Evolutionary conservation across 192 early-diverging fungal species (phyloP), one percentile per base, ranked within the genome.

Genomic region (Endogone sp.): DNA sequence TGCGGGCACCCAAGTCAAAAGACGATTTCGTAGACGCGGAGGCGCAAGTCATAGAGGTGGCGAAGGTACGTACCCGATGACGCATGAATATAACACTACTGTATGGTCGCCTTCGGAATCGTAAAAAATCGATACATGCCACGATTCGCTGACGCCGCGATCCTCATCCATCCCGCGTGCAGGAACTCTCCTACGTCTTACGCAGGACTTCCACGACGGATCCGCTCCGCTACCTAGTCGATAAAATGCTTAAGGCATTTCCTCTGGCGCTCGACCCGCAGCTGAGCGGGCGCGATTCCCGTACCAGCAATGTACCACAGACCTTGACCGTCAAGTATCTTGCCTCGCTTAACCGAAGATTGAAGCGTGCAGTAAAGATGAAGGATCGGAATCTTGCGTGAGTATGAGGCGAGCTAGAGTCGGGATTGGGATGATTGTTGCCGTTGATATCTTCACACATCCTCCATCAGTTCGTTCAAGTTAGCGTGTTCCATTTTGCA

Each of bases 11-110:
- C 67, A 71, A 79, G 27, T 75, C 84, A 61, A 95, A 95, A 66
- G 96, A 98, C 74, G 86, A 86, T 61, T 78, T 85, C 49, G 89
- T 94, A 59, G 91, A 96, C 79, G 88, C 92, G 27, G 91, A 90
- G 55, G 83, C 92, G 37, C 37, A 49, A 16, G 37, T 16, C 37
- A 49, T 16, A 0, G 16, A 49, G 16, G 37, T 49, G 37, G 37
- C 37, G 16, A 49, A 49, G 37, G 37, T 49, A 49, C 37, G 37
- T 49, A 49, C 37, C 16, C 37, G 9, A 16, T 49, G 6, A 16
- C 37, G 16, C 6, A 49, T 16, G 1, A 49, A 11, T 49, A 49
- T 49, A 0, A 16, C 9, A 16, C 37, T 49, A 16, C 37, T 49
- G 37, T 16, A 11, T 0, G 16, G 6, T 49, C 16, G 16, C 37